A percentile compares a stretch with the other conserved stretches of the same genome.
phyloP scores from a whole-genome alignment of 2,329 filamentous ascomycete genomes.

The Samsoniella hepiali region DNA sequence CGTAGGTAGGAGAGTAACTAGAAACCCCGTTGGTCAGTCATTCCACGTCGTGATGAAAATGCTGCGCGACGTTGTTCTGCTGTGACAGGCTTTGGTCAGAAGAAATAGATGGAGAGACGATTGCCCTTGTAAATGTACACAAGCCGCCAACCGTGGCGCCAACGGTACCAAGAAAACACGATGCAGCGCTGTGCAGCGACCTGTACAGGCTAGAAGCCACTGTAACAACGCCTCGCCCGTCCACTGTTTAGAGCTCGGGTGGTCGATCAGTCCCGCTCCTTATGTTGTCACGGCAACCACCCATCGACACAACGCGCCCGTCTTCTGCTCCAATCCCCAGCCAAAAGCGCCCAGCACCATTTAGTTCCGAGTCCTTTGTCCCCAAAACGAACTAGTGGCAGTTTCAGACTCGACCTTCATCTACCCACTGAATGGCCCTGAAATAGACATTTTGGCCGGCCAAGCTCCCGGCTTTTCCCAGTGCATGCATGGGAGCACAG shows the following conservation, averaged over 20 bases:
- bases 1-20: neutral
- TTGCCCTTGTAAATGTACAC: neutral
- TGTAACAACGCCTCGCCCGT: neutral
- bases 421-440: conserved; percentile 7
- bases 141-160: neutral
- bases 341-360: neutral
- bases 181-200: neutral
- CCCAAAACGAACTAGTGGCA: conserved; percentile 7
- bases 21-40: conserved; percentile 1
- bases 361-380: neutral
- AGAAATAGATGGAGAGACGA: neutral
- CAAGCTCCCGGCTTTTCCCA: neutral
- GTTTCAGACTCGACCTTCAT: conserved; percentile 15
- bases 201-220: neutral
- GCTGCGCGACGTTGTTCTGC: conserved; percentile 12
- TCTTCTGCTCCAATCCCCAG: neutral
- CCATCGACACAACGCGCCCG: neutral
- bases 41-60: conserved; percentile 11
- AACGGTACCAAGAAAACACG: neutral
- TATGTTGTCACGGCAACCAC: conserved; percentile 16
- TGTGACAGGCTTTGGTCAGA: neutral
- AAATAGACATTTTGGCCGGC: neutral
- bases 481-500: neutral
- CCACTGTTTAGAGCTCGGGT: conserved; percentile 8
- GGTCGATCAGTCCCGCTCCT: conserved; percentile 11